phyloP scores from a whole-genome alignment of 352 stramenopile species.

The Globisporangium parvum region DNA sequence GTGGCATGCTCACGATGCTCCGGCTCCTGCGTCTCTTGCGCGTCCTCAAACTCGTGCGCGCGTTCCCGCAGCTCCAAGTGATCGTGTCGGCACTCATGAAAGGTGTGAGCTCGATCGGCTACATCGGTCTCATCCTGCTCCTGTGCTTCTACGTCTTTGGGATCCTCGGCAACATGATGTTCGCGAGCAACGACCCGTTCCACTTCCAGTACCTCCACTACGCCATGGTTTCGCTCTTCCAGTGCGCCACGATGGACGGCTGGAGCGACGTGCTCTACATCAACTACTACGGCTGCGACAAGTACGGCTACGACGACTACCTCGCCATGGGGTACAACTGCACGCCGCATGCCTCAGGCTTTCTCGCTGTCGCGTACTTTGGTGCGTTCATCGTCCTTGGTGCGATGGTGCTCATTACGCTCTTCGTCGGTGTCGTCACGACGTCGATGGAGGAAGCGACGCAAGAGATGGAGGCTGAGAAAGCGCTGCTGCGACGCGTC shows the following conservation, averaged over 20 bases:
- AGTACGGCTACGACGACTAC: slow-evolving; percentile 74
- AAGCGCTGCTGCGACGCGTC: slow-evolving; percentile 54
- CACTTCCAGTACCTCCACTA: slow-evolving; percentile 87
- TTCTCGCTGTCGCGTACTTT: slow-evolving; percentile 75
- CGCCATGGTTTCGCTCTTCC: slow-evolving; percentile 88
- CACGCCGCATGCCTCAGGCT: slow-evolving; percentile 26
- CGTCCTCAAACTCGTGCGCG: slow-evolving; percentile 84
- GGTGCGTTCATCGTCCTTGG: slow-evolving; percentile 77
- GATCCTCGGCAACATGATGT: slow-evolving; percentile 89
- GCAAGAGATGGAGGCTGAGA: slow-evolving; percentile 77
- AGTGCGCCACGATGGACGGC: slow-evolving; percentile 82
- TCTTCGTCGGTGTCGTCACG: slow-evolving; percentile 90
- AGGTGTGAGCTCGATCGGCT: slow-evolving; percentile 81
- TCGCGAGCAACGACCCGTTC: slow-evolving; percentile 82
- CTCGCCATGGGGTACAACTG: slow-evolving; percentile 52
- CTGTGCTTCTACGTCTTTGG: slow-evolving; percentile 90
- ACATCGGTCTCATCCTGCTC: slow-evolving; percentile 87
- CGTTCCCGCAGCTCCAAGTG: slow-evolving; percentile 84
- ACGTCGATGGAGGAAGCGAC: slow-evolving; percentile 90
- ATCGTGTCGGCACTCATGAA: slow-evolving; percentile 89
- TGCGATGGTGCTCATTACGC: slow-evolving; percentile 85
- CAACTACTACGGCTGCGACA: slow-evolving; percentile 86
- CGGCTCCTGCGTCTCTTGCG: slow-evolving; percentile 74
- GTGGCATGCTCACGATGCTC: slow-evolving; percentile 80
- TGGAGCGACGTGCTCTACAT: slow-evolving; percentile 90